phyloP scores from a whole-genome alignment of 2,329 filamentous ascomycete species.

The Alternaria viburni region DNA sequence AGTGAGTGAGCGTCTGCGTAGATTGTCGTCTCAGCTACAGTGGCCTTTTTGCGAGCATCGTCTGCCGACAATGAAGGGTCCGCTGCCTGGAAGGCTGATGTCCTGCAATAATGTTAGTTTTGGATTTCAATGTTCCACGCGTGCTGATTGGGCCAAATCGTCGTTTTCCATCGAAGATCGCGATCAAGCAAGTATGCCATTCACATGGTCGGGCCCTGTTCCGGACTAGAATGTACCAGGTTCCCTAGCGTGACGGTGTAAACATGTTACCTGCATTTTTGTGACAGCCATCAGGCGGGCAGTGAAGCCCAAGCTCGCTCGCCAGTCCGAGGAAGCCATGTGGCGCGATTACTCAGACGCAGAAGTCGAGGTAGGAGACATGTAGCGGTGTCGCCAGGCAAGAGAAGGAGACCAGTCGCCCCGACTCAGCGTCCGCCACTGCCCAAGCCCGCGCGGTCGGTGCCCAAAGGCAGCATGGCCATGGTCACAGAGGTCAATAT shows the following conservation, averaged over 20 bases:
- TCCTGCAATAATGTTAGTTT: conserved; percentile 45
- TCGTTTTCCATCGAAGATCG: background rate
- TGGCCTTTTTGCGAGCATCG: conserved; percentile 65
- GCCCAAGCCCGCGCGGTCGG: conserved; percentile 7
- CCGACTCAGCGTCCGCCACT: conserved; percentile 11
- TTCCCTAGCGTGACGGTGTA: conserved; percentile 10
- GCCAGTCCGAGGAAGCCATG: conserved; percentile 49
- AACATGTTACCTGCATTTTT: conserved; percentile 55
- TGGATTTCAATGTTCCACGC: background rate
- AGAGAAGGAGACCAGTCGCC: background rate
- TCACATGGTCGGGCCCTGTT: conserved; percentile 3
- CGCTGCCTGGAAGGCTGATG: conserved; percentile 55
- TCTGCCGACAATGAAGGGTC: conserved; percentile 53
- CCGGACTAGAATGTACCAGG: background rate
- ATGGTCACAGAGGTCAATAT: background rate
- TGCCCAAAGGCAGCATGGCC: conserved; percentile 1
- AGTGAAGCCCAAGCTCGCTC: conserved; percentile 51
- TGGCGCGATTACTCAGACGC: background rate
- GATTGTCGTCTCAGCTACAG: conserved; percentile 69
- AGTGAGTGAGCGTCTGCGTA: conserved; percentile 64
- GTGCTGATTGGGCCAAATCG: background rate
- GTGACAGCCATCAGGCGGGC: conserved; percentile 53
- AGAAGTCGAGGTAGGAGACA: background rate
- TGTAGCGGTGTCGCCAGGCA: conserved; percentile 6
- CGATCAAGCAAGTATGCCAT: conserved; percentile 1